phyloP scores from a whole-genome alignment of 75 land plant genomes.

The Pseudotsuga menziesii region DNA sequence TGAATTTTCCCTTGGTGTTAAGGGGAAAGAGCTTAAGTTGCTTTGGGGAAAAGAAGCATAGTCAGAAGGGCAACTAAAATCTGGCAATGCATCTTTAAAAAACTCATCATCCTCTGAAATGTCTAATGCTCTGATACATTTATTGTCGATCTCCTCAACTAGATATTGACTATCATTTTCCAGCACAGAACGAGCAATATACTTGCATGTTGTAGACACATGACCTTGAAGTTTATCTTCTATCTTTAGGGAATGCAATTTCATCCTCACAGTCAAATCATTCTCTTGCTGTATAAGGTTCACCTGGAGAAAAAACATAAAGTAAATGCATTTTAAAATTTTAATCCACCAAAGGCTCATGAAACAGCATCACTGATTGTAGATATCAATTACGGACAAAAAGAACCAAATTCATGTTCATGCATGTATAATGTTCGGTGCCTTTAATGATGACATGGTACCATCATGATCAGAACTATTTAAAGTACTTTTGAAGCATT shows the following conservation, averaged over 20 bases:
- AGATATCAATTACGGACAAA: not conserved
- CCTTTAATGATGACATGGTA: not conserved
- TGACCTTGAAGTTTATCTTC: constrained; percentile 82
- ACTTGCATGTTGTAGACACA: constrained; percentile 38
- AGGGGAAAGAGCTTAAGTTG: not conserved
- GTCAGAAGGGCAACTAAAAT: constrained; percentile 52
- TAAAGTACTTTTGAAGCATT: not conserved
- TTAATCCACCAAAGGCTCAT: not conserved
- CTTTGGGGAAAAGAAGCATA: not conserved
- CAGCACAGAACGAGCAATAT: constrained; percentile 67
- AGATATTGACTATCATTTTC: constrained; percentile 15
- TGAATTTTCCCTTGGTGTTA: not conserved
- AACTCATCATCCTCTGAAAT: constrained; percentile 66
- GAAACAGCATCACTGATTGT: not conserved
- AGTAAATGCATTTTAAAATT: not conserved
- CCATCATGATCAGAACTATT: not conserved
- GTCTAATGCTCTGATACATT: not conserved
- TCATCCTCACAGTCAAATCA: constrained; percentile 61
- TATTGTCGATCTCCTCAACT: not conserved
- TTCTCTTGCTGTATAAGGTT: constrained; percentile 45
- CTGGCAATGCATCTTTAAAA: constrained; percentile 87
- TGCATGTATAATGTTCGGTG: not conserved
- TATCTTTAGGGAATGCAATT: constrained; percentile 78
- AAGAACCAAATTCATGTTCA: not conserved
- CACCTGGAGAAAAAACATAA: constrained; percentile 43